These are phyloP conservation scores for Auriscalpium orientale DNA, from an alignment of 768 basidiomycete genomes.

Conservation along the genomic window DNA sequence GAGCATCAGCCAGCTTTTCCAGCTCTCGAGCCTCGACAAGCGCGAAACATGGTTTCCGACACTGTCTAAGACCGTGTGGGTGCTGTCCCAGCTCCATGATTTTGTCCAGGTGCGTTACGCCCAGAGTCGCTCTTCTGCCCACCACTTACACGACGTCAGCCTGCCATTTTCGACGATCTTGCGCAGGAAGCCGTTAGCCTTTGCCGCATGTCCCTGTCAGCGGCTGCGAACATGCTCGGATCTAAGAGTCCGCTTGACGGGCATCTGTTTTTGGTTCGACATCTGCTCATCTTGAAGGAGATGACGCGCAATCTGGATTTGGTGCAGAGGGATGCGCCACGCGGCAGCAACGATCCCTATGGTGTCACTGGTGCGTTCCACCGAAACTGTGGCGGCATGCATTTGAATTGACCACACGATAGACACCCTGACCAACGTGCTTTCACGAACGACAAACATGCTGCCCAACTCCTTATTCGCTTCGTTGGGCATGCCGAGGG, in stretches of 20 bases:
- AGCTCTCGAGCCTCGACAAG: conserved; percentile 59
- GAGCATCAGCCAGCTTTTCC: conserved; percentile 61
- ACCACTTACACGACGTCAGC: conserved; percentile 37
- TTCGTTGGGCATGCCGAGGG: conserved; percentile 57
- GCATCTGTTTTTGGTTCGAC: conserved; percentile 81
- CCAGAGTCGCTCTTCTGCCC: background rate
- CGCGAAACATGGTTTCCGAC: conserved; percentile 92
- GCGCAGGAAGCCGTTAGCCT: conserved; percentile 86
- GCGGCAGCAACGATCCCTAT: conserved; percentile 34
- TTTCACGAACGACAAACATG: conserved; percentile 52
- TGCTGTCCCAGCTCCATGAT: conserved; percentile 81
- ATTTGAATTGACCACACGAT: conserved; percentile 2
- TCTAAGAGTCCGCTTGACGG: conserved; percentile 57
- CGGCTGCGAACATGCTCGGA: conserved; percentile 61
- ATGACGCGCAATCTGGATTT: conserved; percentile 71
- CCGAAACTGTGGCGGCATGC: background rate
- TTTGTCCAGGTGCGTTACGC: conserved; percentile 71
- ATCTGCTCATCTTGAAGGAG: conserved; percentile 89
- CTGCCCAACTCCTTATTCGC: conserved; percentile 65
- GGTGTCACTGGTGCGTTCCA: conserved; percentile 50
- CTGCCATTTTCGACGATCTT: conserved; percentile 94
- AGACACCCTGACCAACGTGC: conserved; percentile 54
- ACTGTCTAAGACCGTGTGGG: conserved; percentile 82
- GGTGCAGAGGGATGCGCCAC: conserved; percentile 37
- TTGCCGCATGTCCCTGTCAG: conserved; percentile 73